Evolutionary conservation across 495 filamentous ascomycete species (phyloP).

Genomic region (Neurospora tetrasperma): DNA sequence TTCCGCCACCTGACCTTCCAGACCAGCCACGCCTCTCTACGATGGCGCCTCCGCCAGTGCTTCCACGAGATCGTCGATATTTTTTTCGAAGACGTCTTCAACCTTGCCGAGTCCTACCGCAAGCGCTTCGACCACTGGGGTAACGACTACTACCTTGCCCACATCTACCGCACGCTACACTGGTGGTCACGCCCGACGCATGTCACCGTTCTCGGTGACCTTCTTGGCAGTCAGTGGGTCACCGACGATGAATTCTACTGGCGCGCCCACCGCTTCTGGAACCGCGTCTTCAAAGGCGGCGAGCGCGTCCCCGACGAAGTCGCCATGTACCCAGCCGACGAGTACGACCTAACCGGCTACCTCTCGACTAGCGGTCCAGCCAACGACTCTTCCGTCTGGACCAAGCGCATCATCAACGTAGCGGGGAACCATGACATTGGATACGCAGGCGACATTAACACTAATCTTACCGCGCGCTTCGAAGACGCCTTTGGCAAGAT

Average conservation of each 20-base stretch:
- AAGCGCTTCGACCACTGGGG: slow-evolving; percentile 83
- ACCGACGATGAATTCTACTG: slow-evolving; percentile 68
- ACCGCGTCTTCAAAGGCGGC: slow-evolving; percentile 62
- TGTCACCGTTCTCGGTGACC: slow-evolving; percentile 78
- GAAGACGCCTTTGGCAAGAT: slow-evolving; percentile 71
- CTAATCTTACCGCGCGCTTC: slow-evolving; percentile 62
- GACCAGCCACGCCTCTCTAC: slow-evolving; percentile 31
- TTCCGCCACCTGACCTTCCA: slow-evolving; percentile 39
- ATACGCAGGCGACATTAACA: slow-evolving; percentile 81
- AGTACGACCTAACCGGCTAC: slow-evolving; percentile 42
- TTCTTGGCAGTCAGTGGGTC: slow-evolving; percentile 96
- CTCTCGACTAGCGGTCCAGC: slow-evolving; percentile 28
- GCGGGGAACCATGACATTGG: slow-evolving; percentile 95
- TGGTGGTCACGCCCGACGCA: slow-evolving; percentile 82
- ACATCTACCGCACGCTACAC: slow-evolving; percentile 76
- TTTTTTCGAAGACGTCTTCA: slow-evolving; percentile 52
- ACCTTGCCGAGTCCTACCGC: slow-evolving; percentile 47
- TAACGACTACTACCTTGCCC: slow-evolving; percentile 90
- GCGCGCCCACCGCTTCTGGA: slow-evolving; percentile 70
- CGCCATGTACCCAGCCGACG: slow-evolving; percentile 34
- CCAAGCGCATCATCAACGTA: slow-evolving; percentile 68
- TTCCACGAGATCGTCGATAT: slow-evolving; percentile 44
- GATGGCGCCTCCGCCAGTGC: slow-evolving; percentile 35
- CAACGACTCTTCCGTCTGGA: slow-evolving; percentile 50
- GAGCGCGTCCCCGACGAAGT: slow-evolving; percentile 56